Percentiles rank a stretch among this genome's conserved stretches.
phyloP scores from a whole-genome alignment of 2,329 filamentous ascomycete genomes.

The Hypoxylon sp. region DNA sequence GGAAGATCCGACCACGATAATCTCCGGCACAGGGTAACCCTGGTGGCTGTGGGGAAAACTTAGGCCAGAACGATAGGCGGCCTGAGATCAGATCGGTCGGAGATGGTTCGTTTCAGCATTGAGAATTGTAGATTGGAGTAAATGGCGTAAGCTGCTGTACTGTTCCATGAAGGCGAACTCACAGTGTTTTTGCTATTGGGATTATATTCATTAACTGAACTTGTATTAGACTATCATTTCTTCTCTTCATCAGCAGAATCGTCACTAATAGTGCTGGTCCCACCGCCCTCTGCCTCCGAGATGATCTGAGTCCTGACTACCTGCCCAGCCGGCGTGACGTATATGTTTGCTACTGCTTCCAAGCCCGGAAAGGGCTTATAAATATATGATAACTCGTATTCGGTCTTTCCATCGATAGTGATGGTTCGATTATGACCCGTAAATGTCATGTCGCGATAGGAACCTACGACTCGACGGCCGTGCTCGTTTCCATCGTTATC shows the following conservation, averaged over 20 bases:
- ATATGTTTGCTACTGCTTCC: conserved; percentile 64
- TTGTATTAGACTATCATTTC: background rate
- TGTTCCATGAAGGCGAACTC: background rate
- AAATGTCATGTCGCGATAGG: conserved; percentile 69
- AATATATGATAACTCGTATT: conserved; percentile 67
- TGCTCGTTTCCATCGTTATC: conserved; percentile 68
- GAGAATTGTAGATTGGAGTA: background rate
- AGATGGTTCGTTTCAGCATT: background rate
- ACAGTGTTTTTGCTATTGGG: background rate
- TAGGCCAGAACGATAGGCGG: background rate
- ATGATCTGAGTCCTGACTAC: conserved; percentile 68
- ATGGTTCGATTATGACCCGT: conserved; percentile 67
- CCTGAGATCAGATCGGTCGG: conserved; percentile 5
- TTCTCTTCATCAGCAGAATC: conserved; percentile 44
- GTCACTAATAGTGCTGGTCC: conserved; percentile 65
- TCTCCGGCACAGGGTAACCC: background rate
- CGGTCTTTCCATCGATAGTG: conserved; percentile 60
- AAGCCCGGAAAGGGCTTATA: conserved; percentile 67
- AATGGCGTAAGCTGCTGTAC: background rate
- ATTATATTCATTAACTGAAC: background rate
- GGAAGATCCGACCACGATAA: conserved; percentile 10
- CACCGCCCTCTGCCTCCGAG: conserved; percentile 67
- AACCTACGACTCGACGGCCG: conserved; percentile 62
- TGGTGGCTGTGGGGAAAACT: background rate
- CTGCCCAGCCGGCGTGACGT: conserved; percentile 61